Conservation (phyloP, 2,329 filamentous ascomycete genomes). For the Akanthomyces dipterigenus region DNA sequence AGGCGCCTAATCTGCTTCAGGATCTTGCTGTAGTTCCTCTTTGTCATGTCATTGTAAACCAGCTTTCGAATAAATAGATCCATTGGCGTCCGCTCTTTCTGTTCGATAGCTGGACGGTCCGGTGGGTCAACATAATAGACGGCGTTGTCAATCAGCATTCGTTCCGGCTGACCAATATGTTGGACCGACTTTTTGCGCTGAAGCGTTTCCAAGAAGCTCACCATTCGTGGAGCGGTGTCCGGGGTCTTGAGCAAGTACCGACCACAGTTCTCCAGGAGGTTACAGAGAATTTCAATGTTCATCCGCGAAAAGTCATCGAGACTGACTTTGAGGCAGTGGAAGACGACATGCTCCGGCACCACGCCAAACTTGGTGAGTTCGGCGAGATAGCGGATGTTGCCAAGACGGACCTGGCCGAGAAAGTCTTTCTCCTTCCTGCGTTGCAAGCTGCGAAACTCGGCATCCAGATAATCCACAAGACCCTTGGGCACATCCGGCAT, state of each 20-base stretch:
- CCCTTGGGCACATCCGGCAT: constrained; percentile 92
- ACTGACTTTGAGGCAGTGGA: constrained; percentile 96
- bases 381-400: constrained; percentile 95
- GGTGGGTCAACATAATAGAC: constrained; percentile 97
- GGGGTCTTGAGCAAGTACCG: constrained; percentile 88
- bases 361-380: constrained; percentile 97
- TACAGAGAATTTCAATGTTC: constrained; percentile 98
- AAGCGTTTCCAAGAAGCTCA: constrained; percentile 86
- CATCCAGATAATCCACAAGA: constrained; percentile 85
- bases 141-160: constrained; percentile 97
- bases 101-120: constrained; percentile 85
- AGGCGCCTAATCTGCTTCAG: constrained; percentile 90
- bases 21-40: constrained; percentile 87
- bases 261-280: constrained; percentile 91
- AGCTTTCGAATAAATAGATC: constrained; percentile 91
- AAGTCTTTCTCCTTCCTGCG: constrained; percentile 98
- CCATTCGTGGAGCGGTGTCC: constrained; percentile 89
- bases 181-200: constrained; percentile 94
- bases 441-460: constrained; percentile 94
- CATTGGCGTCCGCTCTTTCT: constrained; percentile 91
- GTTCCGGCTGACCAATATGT: constrained; percentile 89
- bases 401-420: constrained; percentile 82
- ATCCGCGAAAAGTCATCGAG: constrained; percentile 96
- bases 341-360: constrained; percentile 96
- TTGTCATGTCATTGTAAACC: constrained; percentile 88